These are phyloP conservation scores for Candida sphagnicola DNA, from an alignment of 805 yeast species.

Conservation along the genomic window DNA sequence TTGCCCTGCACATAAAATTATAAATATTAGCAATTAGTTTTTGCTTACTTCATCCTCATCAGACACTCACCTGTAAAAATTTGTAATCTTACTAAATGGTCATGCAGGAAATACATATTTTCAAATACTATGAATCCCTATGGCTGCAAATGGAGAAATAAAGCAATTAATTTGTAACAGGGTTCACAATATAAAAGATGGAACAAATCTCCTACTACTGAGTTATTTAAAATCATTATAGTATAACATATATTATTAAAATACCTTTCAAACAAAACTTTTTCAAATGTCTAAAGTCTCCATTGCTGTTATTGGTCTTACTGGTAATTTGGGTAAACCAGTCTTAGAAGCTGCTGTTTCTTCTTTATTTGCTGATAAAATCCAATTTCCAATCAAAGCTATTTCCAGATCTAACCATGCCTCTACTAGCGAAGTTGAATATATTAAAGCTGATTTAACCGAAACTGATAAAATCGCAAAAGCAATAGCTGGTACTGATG, in stretches of 20 bases:
- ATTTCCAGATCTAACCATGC: conserved; percentile 41
- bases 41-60: too few species aligned
- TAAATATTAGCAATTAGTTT: too few species aligned
- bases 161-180: too few species aligned
- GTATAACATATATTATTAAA: too few species aligned
- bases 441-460: conserved; percentile 29
- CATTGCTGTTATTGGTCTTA: conserved; percentile 51
- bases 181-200: too few species aligned
- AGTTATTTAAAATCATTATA: too few species aligned
- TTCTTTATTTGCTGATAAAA: conserved; percentile 37
- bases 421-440: conserved; percentile 35
- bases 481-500: conserved; percentile 46
- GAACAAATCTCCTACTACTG: too few species aligned
- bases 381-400: conserved; percentile 46
- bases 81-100: not conserved
- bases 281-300: conserved; percentile 17
- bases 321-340: conserved; percentile 51
- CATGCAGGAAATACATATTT: not conserved
- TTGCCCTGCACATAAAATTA: too few species aligned
- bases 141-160: not conserved
- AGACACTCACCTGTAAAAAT: too few species aligned
- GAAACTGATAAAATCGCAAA: conserved; percentile 25
- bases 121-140: not conserved
- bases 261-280: too few species aligned
- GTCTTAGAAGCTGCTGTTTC: conserved; percentile 42